phyloP scores from a whole-genome alignment of 441 rosid species.

The Pelargonium citronellum region DNA sequence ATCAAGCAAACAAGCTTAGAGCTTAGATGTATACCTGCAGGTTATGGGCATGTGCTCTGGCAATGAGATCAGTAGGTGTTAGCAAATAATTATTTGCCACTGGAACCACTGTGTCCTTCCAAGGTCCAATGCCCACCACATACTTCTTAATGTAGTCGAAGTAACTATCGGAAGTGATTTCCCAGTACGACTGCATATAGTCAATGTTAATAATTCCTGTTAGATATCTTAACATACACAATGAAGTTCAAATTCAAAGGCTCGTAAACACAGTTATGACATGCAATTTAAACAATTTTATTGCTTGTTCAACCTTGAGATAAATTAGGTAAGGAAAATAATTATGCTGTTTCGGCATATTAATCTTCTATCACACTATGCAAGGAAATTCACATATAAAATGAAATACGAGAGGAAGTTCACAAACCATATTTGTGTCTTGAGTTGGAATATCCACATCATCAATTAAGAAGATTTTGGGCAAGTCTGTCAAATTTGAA shows the following conservation, averaged over 20 bases:
- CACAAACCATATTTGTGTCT: slow-evolving; percentile 85
- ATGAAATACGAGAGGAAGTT: neutral
- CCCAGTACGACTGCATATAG: slow-evolving; percentile 67
- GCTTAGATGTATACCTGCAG: slow-evolving; percentile 53
- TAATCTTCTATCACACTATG: neutral
- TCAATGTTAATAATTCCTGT: neutral
- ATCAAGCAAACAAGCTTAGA: neutral
- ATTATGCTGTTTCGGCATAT: neutral
- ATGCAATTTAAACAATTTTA: neutral
- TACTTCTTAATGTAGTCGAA: slow-evolving; percentile 66
- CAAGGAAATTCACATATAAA: neutral
- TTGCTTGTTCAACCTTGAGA: neutral
- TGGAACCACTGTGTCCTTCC: slow-evolving; percentile 94
- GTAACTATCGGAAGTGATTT: slow-evolving; percentile 76
- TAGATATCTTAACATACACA: too few relatives aligned
- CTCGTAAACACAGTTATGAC: neutral
- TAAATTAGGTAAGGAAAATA: neutral
- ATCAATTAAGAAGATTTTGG: slow-evolving; percentile 76
- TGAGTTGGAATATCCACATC: slow-evolving; percentile 58
- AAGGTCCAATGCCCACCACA: slow-evolving; percentile 86
- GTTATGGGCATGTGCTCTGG: slow-evolving; percentile 69
- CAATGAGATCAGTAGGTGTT: slow-evolving; percentile 78
- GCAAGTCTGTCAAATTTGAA: slow-evolving; percentile 64
- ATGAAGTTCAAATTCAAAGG: neutral
- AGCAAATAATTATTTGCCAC: slow-evolving; percentile 45